These are phyloP conservation scores for Colletotrichum tofieldiae DNA, from an alignment of 2,329 filamentous ascomycete genomes.

Conservation along the genomic window DNA sequence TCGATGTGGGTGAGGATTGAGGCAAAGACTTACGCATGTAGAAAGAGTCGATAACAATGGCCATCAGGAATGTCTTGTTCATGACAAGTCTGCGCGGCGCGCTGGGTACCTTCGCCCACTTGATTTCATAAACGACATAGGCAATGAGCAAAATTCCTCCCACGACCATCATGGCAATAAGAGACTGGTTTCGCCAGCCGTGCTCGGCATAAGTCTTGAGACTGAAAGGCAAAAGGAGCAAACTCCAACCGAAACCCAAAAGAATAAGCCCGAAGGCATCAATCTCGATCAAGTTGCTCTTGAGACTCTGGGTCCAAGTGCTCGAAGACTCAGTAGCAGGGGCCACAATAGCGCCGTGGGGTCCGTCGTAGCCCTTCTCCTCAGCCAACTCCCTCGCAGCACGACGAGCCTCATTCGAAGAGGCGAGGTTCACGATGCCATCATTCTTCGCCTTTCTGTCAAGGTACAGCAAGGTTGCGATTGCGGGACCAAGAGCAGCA, in stretches of 20 bases:
- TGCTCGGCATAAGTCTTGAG: slow-evolving; percentile 53
- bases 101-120: slow-evolving; percentile 45
- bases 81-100: slow-evolving; percentile 37
- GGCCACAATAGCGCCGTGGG: slow-evolving; percentile 44
- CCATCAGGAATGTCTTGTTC: slow-evolving; percentile 42
- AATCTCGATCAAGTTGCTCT: slow-evolving; percentile 52
- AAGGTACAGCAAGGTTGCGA: slow-evolving; percentile 64
- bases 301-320: slow-evolving; percentile 25
- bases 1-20: too few species aligned
- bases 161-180: slow-evolving; percentile 60
- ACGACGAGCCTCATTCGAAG: slow-evolving; percentile 47
- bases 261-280: slow-evolving; percentile 59
- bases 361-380: slow-evolving; percentile 40
- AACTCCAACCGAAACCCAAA: slow-evolving; percentile 63
- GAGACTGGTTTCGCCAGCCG: slow-evolving; percentile 62
- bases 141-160: slow-evolving; percentile 60
- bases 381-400: slow-evolving; percentile 43
- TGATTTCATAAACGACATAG: slow-evolving; percentile 64
- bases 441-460: slow-evolving; percentile 64
- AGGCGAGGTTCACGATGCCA: slow-evolving; percentile 50
- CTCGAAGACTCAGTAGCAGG: slow-evolving; percentile 6
- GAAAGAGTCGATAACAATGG: slow-evolving; percentile 36
- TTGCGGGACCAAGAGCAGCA: slow-evolving; percentile 66
- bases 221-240: slow-evolving; percentile 68
- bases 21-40: slow-evolving; percentile 31